Base-by-base conservation (phyloP, 352 stramenopile genomes). In the Pythium inflatum region DNA sequence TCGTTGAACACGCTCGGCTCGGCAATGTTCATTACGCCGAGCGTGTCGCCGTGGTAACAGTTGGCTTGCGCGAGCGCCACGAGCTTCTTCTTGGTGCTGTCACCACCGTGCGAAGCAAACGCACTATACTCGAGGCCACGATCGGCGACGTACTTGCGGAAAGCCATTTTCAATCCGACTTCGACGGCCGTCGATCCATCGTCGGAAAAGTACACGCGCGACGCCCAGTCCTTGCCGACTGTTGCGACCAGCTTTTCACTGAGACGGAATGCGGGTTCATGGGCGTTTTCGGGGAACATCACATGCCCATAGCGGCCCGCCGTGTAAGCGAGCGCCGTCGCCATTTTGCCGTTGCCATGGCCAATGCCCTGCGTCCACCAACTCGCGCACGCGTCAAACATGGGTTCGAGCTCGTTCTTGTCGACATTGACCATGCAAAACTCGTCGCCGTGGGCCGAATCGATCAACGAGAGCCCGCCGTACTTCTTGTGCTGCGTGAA, bases 361-460 rank as follows among this genome's bases (percentile, higher is more conserved):
- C 93, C 93, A 24, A 97, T 78, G 34, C 91, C 92, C 67, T 98
- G 93, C 16, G 93, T 98, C 93, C 93, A 98, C 92, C 92, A 98
- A 56, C 89, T 97, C 45, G 92, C 92, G 36, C 89, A 97, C 12
- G 87, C 91, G 71, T 98, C 93, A 55, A 97, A 95, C 60, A 93
- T 81, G 8, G 86, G 85, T 48, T 87, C 78, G 12, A 93, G 64
- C 12, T 71, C 76, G 49, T 86, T 88, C 50, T 46, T 88, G 24
- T 82, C 69, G 6, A 67, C 63, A 18, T 82, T 82, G 36, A 83
- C 87, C 14, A 79, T 76, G 50, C 74, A 84, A 61, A 94, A 97
- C 64, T 96, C 82, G 60, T 98, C 89, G 27, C 92, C 91, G 63
- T 95, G 87, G 4, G 93, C 93, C 18, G 90, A 97, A 66, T 98